These are phyloP conservation scores for Anisodus acutangulus DNA, from an alignment of 257 asterid species.

Conservation along the genomic window DNA sequence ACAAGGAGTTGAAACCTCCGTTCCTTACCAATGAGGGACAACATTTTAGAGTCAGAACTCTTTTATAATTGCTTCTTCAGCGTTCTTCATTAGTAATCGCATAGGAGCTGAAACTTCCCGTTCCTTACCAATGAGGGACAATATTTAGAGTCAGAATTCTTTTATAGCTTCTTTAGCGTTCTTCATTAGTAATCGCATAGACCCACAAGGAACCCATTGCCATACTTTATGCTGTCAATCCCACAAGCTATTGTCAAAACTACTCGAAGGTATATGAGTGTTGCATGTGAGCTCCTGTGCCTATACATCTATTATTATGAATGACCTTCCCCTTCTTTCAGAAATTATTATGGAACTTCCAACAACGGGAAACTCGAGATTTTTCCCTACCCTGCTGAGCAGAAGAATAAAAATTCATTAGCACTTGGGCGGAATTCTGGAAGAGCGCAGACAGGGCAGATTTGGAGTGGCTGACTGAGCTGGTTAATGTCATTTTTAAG, in stretches of 20 bases:
- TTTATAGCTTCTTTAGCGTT: background rate
- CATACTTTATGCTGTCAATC: background rate
- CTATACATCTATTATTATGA: background rate
- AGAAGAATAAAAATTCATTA: background rate
- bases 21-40: background rate
- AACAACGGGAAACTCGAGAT: background rate
- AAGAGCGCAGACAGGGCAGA: too few relatives aligned
- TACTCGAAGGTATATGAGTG: background rate
- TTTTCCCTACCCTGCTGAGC: background rate
- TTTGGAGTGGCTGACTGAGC: too few relatives aligned
- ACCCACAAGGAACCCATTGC: background rate
- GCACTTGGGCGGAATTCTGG: background rate
- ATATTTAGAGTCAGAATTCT: background rate
- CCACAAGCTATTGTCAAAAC: background rate
- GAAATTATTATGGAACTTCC: background rate
- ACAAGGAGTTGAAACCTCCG: background rate
- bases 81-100: background rate
- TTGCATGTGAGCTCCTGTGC: background rate
- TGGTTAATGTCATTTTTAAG: too few relatives aligned
- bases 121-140: background rate
- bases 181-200: background rate
- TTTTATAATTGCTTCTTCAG: background rate
- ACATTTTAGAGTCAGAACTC: too few relatives aligned
- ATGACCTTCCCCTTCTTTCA: conserved; percentile 1
- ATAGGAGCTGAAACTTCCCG: background rate